Percentiles rank a stretch among this genome's conserved stretches.
These are phyloP conservation scores for Wickerhamiella parazyma DNA, from an alignment of 805 yeast genomes.

Conservation along the genomic window DNA sequence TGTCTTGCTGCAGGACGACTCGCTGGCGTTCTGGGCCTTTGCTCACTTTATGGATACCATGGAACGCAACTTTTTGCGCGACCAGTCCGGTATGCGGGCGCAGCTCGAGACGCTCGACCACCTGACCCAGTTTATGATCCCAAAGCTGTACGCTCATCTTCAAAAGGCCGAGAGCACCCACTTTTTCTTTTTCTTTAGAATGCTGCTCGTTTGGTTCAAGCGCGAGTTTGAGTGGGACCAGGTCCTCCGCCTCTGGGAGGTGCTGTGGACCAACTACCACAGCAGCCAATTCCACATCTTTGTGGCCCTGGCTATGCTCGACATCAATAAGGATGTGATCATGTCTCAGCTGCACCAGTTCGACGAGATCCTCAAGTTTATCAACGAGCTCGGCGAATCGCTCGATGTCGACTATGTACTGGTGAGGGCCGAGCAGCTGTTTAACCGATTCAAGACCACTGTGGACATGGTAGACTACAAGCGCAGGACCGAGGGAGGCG, in stretches of 20 bases:
- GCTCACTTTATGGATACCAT: slow-evolving; percentile 77
- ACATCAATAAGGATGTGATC: slow-evolving; percentile 69
- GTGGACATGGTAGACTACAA: slow-evolving; percentile 56
- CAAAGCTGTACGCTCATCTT: slow-evolving; percentile 67
- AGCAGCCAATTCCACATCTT: slow-evolving; percentile 81
- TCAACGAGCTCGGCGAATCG: slow-evolving; percentile 75
- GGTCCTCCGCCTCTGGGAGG: slow-evolving; percentile 78
- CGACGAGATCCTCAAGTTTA: slow-evolving; percentile 84
- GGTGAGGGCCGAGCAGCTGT: slow-evolving; percentile 72
- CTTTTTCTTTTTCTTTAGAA: slow-evolving; percentile 84
- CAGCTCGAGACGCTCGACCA: slow-evolving; percentile 78
- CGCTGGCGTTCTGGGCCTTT: slow-evolving; percentile 80
- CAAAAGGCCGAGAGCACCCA: slow-evolving; percentile 81
- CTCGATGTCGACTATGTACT: slow-evolving; percentile 64
- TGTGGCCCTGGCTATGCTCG: slow-evolving; percentile 77
- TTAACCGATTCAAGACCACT: slow-evolving; percentile 66
- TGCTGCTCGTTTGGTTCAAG: slow-evolving; percentile 91
- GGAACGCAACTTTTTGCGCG: slow-evolving; percentile 88
- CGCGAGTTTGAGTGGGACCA: slow-evolving; percentile 76
- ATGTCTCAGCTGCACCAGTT: slow-evolving; percentile 60
- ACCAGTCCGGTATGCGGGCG: slow-evolving; percentile 82
- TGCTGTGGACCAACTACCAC: slow-evolving; percentile 75
- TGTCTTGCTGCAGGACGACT: slow-evolving; percentile 48
- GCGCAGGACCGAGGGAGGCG: slow-evolving; percentile 12
- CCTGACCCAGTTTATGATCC: slow-evolving; percentile 79